Conservation (phyloP, 495 filamentous ascomycete genomes). For the Xylaria longipes region DNA sequence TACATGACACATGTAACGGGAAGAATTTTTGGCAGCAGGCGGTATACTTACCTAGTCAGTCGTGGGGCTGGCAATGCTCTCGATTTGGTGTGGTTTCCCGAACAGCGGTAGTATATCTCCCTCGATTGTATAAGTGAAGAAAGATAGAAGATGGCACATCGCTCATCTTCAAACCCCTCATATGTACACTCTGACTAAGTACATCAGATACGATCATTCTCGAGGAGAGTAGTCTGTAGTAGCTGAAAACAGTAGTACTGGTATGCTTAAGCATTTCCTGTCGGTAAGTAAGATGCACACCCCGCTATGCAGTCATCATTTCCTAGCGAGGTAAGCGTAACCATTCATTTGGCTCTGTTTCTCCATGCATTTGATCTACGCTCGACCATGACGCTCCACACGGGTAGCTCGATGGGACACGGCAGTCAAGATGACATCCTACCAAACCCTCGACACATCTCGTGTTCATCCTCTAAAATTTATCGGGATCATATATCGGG, state of each 20-base stretch:
- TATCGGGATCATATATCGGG: not conserved
- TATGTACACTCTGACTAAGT: not conserved
- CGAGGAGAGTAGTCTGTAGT: not conserved
- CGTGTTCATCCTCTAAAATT: not conserved
- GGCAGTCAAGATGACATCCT: not conserved
- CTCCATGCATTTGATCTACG: not conserved
- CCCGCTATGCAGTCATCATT: not conserved
- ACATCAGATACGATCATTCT: not conserved
- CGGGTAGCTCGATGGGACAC: constrained; percentile 2
- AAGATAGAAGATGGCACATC: not conserved
- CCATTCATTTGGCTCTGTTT: not conserved
- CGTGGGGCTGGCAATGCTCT: not conserved
- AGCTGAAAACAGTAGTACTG: too few species aligned
- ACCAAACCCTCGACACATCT: not conserved
- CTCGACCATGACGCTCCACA: constrained; percentile 1
- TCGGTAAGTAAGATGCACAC: not conserved
- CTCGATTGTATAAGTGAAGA: not conserved
- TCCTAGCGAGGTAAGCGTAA: constrained; percentile 19
- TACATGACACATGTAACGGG: not conserved
- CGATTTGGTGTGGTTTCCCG: not conserved
- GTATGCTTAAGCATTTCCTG: not conserved
- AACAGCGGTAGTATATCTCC: not conserved
- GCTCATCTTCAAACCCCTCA: not conserved
- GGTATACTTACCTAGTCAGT: not conserved
- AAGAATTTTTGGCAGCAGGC: not conserved